Conservation (phyloP, 495 filamentous ascomycete species). For the Talaromyces ruber region DNA sequence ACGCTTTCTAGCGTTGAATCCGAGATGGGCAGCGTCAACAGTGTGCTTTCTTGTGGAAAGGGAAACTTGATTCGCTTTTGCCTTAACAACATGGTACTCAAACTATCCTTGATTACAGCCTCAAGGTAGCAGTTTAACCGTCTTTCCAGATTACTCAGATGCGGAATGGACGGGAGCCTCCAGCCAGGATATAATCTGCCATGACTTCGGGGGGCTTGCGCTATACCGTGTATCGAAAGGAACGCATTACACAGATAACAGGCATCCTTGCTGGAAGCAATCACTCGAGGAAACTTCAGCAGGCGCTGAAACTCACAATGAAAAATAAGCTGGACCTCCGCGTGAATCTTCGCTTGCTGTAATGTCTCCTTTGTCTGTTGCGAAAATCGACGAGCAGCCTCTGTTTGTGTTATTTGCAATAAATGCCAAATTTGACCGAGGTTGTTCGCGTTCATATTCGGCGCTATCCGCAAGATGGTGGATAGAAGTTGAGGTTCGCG, state of each 20-base stretch:
- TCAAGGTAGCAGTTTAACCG: constrained; percentile 7
- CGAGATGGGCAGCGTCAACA: constrained; percentile 3
- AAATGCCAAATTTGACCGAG: constrained; percentile 11
- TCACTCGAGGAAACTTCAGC: constrained; percentile 15
- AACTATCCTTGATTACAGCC: constrained; percentile 1
- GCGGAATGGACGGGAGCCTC: background rate
- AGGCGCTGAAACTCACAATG: constrained; percentile 23
- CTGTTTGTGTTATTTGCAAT: constrained; percentile 10
- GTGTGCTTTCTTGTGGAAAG: constrained; percentile 11
- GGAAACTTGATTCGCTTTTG: constrained; percentile 6
- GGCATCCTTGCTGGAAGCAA: constrained; percentile 25
- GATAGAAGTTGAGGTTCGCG: constrained; percentile 7
- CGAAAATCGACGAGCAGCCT: constrained; percentile 11
- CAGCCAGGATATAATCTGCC: constrained; percentile 5
- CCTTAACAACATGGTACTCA: background rate
- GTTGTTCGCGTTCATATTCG: constrained; percentile 11
- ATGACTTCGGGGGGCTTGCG: constrained; percentile 2
- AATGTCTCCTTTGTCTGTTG: constrained; percentile 10
- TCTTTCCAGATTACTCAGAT: constrained; percentile 6
- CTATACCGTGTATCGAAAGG: constrained; percentile 1
- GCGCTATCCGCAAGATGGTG: constrained; percentile 11
- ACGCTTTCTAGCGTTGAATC: background rate
- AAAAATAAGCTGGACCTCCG: constrained; percentile 31
- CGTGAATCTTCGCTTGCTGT: constrained; percentile 21
- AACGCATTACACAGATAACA: constrained; percentile 26